phyloP scores from a whole-genome alignment of 768 basidiomycete genomes.

The Lactifluus volemus region DNA sequence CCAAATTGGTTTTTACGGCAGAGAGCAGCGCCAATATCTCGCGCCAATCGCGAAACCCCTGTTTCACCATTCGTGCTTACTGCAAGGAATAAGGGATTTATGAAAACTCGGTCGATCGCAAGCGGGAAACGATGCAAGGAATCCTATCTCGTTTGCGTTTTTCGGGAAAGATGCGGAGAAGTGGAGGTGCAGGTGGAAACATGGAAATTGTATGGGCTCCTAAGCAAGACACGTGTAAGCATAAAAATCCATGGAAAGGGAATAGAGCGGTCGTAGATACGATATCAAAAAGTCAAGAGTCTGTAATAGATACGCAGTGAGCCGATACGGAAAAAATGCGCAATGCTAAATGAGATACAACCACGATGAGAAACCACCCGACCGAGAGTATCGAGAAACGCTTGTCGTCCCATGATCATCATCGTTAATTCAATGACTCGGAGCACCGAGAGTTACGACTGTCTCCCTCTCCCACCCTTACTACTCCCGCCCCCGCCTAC shows the following conservation, averaged over 20 bases:
- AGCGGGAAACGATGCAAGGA: not conserved
- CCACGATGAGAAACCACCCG: conserved; percentile 1
- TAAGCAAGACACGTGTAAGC: not conserved
- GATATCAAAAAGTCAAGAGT: not conserved
- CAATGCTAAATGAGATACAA: conserved; percentile 14
- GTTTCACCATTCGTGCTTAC: not conserved
- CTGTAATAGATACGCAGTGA: conserved; percentile 5
- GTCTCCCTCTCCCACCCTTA: not conserved
- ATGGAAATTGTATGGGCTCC: not conserved
- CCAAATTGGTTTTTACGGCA: not conserved
- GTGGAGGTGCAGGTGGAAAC: not conserved
- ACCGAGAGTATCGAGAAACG: not conserved
- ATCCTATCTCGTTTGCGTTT: not conserved
- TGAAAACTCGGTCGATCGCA: not conserved
- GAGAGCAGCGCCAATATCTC: not conserved
- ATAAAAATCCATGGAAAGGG: not conserved
- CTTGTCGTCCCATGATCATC: not conserved
- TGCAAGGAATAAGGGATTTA: not conserved
- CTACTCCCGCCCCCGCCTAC: not conserved
- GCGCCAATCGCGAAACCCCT: not conserved
- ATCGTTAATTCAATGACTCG: not conserved
- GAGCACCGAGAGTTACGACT: not conserved
- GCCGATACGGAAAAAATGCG: not conserved
- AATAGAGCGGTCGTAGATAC: conserved; percentile 7
- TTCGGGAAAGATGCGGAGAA: not conserved